Conservation (phyloP, 2,329 filamentous ascomycete species). For the Ophiobolus disseminans region DNA sequence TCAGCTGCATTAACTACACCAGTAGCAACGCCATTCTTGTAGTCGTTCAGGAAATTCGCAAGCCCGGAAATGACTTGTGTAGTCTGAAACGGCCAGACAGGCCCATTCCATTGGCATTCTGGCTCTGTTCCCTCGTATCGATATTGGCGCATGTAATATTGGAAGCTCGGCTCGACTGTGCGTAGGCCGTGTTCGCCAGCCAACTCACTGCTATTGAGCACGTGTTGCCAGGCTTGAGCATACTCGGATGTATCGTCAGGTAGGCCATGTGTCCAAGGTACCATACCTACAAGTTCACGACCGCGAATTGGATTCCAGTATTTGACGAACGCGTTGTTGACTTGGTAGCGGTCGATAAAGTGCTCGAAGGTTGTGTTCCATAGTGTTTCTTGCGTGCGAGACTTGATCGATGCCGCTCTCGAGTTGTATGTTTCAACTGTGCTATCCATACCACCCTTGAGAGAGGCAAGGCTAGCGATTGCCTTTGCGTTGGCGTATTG, state of each 20-base stretch:
- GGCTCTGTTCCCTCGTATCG: constrained; percentile 47
- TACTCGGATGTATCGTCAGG: constrained; percentile 50
- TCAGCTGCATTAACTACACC: constrained; percentile 37
- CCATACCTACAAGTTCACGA: constrained; percentile 53
- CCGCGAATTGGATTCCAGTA: constrained; percentile 53
- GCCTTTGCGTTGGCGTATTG: constrained; percentile 54
- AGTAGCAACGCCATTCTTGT: constrained; percentile 34
- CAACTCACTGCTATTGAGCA: constrained; percentile 45
- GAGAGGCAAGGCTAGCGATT: constrained; percentile 49
- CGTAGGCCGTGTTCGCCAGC: constrained; percentile 48
- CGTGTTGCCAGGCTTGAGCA: constrained; percentile 49
- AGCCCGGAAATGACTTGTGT: constrained; percentile 52
- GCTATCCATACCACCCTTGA: constrained; percentile 29
- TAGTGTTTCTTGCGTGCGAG: constrained; percentile 48
- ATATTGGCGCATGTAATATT: constrained; percentile 56
- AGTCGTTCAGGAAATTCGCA: constrained; percentile 54
- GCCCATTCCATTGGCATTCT: constrained; percentile 57
- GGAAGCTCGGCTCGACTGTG: constrained; percentile 54
- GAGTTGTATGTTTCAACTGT: constrained; percentile 20
- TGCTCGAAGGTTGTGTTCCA: constrained; percentile 55
- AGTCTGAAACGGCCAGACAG: constrained; percentile 55
- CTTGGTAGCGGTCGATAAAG: constrained; percentile 54
- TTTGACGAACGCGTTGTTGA: constrained; percentile 48
- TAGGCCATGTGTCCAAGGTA: constrained; percentile 54
- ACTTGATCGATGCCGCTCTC: constrained; percentile 47